Evolutionary conservation across 768 basidiomycete species (phyloP).

Genomic region (Phylloporus sp.): DNA sequence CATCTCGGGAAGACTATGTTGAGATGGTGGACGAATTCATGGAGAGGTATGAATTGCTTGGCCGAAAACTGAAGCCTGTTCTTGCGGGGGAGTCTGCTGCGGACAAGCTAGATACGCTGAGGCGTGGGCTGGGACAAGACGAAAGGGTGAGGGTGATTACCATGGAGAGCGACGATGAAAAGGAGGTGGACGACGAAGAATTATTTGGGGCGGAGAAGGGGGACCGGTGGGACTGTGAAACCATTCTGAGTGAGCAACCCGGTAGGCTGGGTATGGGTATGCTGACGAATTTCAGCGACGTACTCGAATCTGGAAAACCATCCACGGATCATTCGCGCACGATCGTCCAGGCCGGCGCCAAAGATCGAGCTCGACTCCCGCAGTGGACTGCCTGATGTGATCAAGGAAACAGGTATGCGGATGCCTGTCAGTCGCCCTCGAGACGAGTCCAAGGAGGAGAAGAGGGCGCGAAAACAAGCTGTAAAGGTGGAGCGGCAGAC

Average conservation of each 20-base stretch:
- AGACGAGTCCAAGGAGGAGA: slow-evolving; percentile 72
- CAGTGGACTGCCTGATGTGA: slow-evolving; percentile 65
- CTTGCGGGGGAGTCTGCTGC: slow-evolving; percentile 67
- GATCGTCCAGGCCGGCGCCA: slow-evolving; percentile 47
- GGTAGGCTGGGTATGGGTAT: background rate
- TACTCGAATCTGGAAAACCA: slow-evolving; percentile 98
- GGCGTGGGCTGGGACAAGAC: slow-evolving; percentile 71
- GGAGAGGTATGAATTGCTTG: slow-evolving; percentile 83
- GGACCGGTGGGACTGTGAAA: slow-evolving; percentile 94
- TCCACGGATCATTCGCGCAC: slow-evolving; percentile 76
- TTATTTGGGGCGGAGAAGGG: slow-evolving; percentile 51
- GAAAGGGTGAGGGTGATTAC: slow-evolving; percentile 47
- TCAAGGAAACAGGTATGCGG: too few relatives aligned
- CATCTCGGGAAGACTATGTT: slow-evolving; percentile 84
- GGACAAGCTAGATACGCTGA: slow-evolving; percentile 76
- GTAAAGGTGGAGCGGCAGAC: slow-evolving; percentile 62
- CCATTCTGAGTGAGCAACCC: slow-evolving; percentile 72
- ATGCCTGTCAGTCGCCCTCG: slow-evolving; percentile 66
- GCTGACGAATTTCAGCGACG: slow-evolving; percentile 55
- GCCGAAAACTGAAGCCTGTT: slow-evolving; percentile 77
- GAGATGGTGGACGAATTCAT: slow-evolving; percentile 92
- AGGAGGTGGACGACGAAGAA: slow-evolving; percentile 41
- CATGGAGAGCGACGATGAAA: slow-evolving; percentile 43
- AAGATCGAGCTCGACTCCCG: slow-evolving; percentile 70
- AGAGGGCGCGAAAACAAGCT: slow-evolving; percentile 64